Conservation (phyloP, 768 basidiomycete genomes). For the Ephemerocybe angulata region DNA sequence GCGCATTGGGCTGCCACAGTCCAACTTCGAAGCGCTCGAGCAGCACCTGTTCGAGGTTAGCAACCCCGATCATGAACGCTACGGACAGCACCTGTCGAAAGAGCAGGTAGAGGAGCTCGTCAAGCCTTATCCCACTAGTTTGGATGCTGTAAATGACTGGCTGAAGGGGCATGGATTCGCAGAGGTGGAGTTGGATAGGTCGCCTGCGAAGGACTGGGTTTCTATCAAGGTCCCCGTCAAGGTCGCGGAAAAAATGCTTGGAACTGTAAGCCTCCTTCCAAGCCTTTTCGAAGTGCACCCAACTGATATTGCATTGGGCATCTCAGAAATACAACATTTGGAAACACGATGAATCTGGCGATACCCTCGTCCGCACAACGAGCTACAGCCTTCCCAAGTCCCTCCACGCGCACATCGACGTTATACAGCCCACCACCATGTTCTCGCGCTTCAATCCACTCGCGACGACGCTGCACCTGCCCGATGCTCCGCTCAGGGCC, state of each 20-base stretch:
- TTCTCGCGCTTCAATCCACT: constrained; percentile 48
- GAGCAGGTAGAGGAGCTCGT: constrained; percentile 62
- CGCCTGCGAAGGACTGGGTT: constrained; percentile 70
- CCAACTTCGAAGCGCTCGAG: constrained; percentile 47
- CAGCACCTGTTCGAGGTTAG: constrained; percentile 55
- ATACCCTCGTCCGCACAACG: constrained; percentile 60
- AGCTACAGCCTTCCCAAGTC: constrained; percentile 61
- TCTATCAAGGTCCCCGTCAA: constrained; percentile 53
- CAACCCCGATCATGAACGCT: constrained; percentile 50
- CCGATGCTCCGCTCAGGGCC: too few species aligned
- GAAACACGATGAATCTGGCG: constrained; percentile 50
- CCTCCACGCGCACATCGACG: constrained; percentile 57
- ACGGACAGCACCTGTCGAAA: constrained; percentile 58
- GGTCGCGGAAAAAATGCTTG: constrained; percentile 64
- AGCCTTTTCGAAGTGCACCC: not conserved
- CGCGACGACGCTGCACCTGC: constrained; percentile 37
- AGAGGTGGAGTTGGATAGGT: constrained; percentile 45
- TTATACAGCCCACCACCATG: constrained; percentile 71
- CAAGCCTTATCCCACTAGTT: constrained; percentile 51
- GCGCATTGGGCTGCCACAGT: constrained; percentile 56
- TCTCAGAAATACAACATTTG: constrained; percentile 69
- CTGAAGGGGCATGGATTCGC: constrained; percentile 51
- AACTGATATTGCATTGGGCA: too few species aligned
- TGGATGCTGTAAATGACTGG: constrained; percentile 59
- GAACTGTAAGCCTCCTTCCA: constrained; percentile 45